phyloP scores from a whole-genome alignment of 2,329 filamentous ascomycete species.

The Colletotrichum musae region DNA sequence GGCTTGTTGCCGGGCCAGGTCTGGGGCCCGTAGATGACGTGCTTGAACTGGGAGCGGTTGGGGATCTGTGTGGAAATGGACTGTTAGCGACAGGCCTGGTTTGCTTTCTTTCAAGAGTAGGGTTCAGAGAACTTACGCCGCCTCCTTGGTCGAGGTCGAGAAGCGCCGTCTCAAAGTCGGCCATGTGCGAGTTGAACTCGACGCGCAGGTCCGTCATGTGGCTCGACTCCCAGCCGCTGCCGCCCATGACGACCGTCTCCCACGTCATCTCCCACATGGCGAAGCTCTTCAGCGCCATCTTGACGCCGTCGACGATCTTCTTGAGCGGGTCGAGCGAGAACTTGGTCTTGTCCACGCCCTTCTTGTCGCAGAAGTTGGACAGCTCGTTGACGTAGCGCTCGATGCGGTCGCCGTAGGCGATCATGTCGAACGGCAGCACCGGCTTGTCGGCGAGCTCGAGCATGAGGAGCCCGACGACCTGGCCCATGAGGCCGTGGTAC shows the following conservation, averaged over 20 bases:
- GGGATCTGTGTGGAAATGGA: slow-evolving; percentile 70
- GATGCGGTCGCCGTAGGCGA: slow-evolving; percentile 78
- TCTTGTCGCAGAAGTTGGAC: slow-evolving; percentile 34
- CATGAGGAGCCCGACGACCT: slow-evolving; percentile 86
- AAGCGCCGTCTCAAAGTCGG: slow-evolving; percentile 84
- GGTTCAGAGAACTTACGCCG: slow-evolving; percentile 69
- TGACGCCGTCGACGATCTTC: slow-evolving; percentile 74
- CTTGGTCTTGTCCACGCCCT: slow-evolving; percentile 65
- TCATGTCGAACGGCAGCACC: slow-evolving; percentile 85
- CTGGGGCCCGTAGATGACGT: slow-evolving; percentile 89
- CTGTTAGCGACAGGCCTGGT: slow-evolving; percentile 6
- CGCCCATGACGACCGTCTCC: slow-evolving; percentile 79
- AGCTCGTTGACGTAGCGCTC: slow-evolving; percentile 77
- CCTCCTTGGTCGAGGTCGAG: slow-evolving; percentile 80
- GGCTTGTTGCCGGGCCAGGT: slow-evolving; percentile 78
- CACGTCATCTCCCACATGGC: slow-evolving; percentile 83
- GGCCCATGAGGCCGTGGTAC: slow-evolving; percentile 84
- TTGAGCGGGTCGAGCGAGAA: slow-evolving; percentile 71
- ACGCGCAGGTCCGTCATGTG: slow-evolving; percentile 77
- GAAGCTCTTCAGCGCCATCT: slow-evolving; percentile 74
- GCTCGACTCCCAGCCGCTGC: slow-evolving; percentile 82
- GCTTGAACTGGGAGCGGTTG: slow-evolving; percentile 93
- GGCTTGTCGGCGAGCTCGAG: slow-evolving; percentile 87
- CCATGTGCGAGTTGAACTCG: slow-evolving; percentile 84
- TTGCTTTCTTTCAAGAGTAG: too few relatives aligned